Percentiles rank a stretch among this genome's conserved stretches.
Conservation (phyloP, 192 early-diverging fungal genomes). For the Paraglomus brasilianum region DNA sequence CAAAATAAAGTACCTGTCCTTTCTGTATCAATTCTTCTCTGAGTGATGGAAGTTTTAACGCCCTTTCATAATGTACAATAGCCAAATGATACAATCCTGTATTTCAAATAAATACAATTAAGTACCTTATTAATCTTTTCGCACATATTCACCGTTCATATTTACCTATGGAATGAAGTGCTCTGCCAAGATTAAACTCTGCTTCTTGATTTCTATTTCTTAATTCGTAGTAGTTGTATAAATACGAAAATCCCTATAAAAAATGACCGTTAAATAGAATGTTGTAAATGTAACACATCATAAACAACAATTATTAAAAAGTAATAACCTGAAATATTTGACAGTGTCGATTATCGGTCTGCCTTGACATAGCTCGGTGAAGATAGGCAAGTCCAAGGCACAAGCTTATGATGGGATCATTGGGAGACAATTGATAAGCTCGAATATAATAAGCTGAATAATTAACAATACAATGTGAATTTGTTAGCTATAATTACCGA, state of each 20-base stretch:
- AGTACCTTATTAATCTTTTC: background rate
- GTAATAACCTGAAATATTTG: slow-evolving; percentile 54
- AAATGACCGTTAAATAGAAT: background rate
- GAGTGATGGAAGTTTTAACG: slow-evolving; percentile 59
- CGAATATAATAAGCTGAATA: slow-evolving; percentile 52
- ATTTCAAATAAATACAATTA: background rate
- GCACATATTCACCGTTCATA: background rate
- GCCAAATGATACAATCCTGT: slow-evolving; percentile 78
- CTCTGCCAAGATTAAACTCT: slow-evolving; percentile 85
- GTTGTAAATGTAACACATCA: background rate
- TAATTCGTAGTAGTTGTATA: slow-evolving; percentile 61
- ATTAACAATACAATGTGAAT: background rate
- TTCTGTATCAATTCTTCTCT: slow-evolving; percentile 32
- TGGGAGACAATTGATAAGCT: slow-evolving; percentile 57
- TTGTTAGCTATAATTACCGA: background rate
- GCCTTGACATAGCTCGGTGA: slow-evolving; percentile 66
- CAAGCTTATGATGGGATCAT: slow-evolving; percentile 66
- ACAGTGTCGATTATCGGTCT: slow-evolving; percentile 67
- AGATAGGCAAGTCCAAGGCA: slow-evolving; percentile 61
- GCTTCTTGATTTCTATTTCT: slow-evolving; percentile 54
- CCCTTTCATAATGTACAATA: slow-evolving; percentile 79
- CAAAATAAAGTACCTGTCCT: background rate
- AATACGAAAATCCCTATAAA: slow-evolving; percentile 57
- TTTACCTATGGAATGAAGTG: slow-evolving; percentile 77
- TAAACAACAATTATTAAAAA: background rate